Percentiles rank a stretch among this genome's conserved stretches.
Evolutionary conservation across 805 yeast species (phyloP).

Genomic region (Scheffersomyces stipitis): DNA sequence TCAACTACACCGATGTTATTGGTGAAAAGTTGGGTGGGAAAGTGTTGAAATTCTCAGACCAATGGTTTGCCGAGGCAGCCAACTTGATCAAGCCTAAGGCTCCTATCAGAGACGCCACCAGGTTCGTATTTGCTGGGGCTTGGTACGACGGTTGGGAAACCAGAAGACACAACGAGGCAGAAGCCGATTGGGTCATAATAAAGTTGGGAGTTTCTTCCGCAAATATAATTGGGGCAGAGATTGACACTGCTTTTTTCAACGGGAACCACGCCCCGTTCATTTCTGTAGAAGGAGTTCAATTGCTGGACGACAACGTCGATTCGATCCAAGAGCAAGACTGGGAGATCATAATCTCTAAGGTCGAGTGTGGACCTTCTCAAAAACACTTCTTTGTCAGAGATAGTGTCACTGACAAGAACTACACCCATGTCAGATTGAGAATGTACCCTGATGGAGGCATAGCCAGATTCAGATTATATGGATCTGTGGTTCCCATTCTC

Average conservation of each 20-base stretch:
- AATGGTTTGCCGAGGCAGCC: slow-evolving; percentile 93
- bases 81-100: slow-evolving; percentile 79
- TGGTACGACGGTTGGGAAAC: slow-evolving; percentile 99
- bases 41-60: slow-evolving; percentile 71
- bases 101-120: slow-evolving; percentile 79
- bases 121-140: slow-evolving; percentile 82
- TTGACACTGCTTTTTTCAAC: slow-evolving; percentile 90
- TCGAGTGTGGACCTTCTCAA: slow-evolving; percentile 88
- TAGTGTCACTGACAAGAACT: slow-evolving; percentile 56
- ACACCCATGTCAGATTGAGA: slow-evolving; percentile 77
- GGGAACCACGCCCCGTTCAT: slow-evolving; percentile 95
- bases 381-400: slow-evolving; percentile 76
- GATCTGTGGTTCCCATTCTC: slow-evolving; percentile 72
- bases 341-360: slow-evolving; percentile 67
- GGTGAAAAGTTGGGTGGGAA: slow-evolving; percentile 83
- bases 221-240: slow-evolving; percentile 74
- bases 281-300: slow-evolving; percentile 70
- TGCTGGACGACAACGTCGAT: slow-evolving; percentile 22
- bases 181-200: slow-evolving; percentile 85
- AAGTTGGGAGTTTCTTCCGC: slow-evolving; percentile 85
- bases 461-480: slow-evolving; percentile 89
- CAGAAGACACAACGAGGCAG: slow-evolving; percentile 83
- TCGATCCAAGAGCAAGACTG: slow-evolving; percentile 45
- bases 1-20: slow-evolving; percentile 70
- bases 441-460: slow-evolving; percentile 99